A percentile compares a stretch with the other conserved stretches of the same genome.
These are phyloP conservation scores for Lunularia cruciata DNA, from an alignment of 225 moss, liverwort and hornwort species.

Conservation along the genomic window DNA sequence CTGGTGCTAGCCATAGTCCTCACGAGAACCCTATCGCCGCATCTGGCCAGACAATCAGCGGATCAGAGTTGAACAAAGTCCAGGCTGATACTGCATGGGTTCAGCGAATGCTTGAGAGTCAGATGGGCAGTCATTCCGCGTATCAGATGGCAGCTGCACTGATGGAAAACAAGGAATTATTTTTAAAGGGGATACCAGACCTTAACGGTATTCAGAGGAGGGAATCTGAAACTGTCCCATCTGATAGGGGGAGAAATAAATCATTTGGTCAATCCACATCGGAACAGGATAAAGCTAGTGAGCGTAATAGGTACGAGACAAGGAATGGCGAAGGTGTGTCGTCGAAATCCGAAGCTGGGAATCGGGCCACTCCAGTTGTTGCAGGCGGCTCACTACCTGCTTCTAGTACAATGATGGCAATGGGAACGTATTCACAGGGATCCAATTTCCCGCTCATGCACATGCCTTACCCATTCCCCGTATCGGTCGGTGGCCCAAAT, in stretches of 20 bases:
- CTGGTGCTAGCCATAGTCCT: conserved; percentile 4
- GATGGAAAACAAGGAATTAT: conserved; percentile 35
- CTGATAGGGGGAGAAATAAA: conserved; percentile 3
- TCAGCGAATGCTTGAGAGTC: conserved; percentile 52
- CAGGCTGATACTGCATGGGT: conserved; percentile 54
- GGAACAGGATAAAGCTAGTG: conserved; percentile 11
- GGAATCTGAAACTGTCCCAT: conserved; percentile 3
- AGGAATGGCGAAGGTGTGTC: neutral
- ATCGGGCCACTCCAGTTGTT: conserved; percentile 18
- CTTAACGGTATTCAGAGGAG: conserved; percentile 16
- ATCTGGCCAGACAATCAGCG: conserved; percentile 1
- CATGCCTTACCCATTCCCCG: conserved; percentile 56
- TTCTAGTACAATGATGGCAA: conserved; percentile 28
- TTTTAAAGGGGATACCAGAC: conserved; percentile 32
- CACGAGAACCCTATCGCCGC: neutral
- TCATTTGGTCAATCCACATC: neutral
- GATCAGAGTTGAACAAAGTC: conserved; percentile 13
- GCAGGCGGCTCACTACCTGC: conserved; percentile 22
- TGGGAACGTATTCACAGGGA: conserved; percentile 46
- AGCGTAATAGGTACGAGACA: conserved; percentile 14
- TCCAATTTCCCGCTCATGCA: conserved; percentile 54
- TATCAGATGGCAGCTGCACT: conserved; percentile 36
- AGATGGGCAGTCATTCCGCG: conserved; percentile 33
- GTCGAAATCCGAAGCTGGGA: conserved; percentile 6
- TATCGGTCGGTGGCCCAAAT: conserved; percentile 45